Evolutionary conservation across 768 basidiomycete genomes (phyloP), one percentile per base, ranked within the genome.

Genomic region (Auriculariales sp.): DNA sequence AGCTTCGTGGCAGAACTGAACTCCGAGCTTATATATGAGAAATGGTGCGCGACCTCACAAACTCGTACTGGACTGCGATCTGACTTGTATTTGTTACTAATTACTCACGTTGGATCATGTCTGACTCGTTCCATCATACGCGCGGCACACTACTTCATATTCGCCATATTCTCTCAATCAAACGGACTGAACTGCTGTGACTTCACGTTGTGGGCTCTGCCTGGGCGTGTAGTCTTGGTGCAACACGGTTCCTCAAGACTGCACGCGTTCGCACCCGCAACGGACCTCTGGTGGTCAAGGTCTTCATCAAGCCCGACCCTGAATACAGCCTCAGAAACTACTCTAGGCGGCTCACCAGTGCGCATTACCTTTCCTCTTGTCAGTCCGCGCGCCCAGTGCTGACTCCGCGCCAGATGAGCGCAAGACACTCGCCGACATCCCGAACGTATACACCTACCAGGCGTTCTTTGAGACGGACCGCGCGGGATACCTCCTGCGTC

Each of bases 231-330:
- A 86, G 84, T 58, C 65, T 86, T 49, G 82, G 82, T 14, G 74
- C 79, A 1, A 76, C 84, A 4, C 74, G 85, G 4, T 81, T 83
- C 61, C 69, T 79, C 42, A 78, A 77, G 74, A 83, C 92, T 0
- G 91, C 94, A 56, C 82, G 85, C 59, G 93, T 84, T 60, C 74
- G 83, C 33, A 89, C 95, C 66, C 69, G 74, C 44, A 81, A 85
- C 58, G 89, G 91, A 0, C 81, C 78, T 33, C 68, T 97, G 29
- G 81, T 95, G 47, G 77, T 94, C 59, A 98, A 98, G 74, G 81
- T 98, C 51, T 95, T 93, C 68, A 79, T 93, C 60, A 97, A 99
- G 62, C 83, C 91, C 0, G 91, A 97, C 65, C 87, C 90, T 24
- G 77, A 81, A 3, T 60, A 93, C 50, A 83, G 82, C 11, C 67